These are phyloP conservation scores for Coriolopsis trogii DNA, from an alignment of 1,284 basidiomycete genomes.

Conservation along the genomic window DNA sequence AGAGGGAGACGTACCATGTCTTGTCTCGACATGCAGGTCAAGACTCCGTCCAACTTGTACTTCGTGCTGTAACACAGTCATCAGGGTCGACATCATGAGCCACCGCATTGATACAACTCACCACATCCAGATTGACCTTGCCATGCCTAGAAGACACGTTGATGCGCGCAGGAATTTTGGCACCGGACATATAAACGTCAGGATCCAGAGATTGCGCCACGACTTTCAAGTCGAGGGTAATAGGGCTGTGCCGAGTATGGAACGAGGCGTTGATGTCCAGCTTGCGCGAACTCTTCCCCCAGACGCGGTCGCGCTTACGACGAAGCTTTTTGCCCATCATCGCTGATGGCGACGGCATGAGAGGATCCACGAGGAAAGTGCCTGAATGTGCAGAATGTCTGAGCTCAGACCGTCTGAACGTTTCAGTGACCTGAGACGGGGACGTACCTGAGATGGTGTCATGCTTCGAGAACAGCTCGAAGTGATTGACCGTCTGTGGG, in stretches of 20 bases:
- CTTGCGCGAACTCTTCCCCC: constrained; percentile 9
- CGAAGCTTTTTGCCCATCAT: not conserved
- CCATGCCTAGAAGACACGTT: constrained; percentile 29
- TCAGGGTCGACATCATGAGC: not conserved
- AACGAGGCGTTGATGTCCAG: constrained; percentile 31
- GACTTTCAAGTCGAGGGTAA: constrained; percentile 25
- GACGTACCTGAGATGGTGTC: constrained; percentile 21
- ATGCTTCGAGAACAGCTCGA: constrained; percentile 24
- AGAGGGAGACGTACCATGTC: constrained; percentile 22
- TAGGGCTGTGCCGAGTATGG: constrained; percentile 30
- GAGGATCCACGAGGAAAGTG: constrained; percentile 23
- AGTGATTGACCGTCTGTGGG: constrained; percentile 24
- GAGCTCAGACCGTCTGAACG: not conserved
- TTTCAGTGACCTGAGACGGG: not conserved
- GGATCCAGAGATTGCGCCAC: too few relatives aligned
- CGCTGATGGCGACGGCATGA: constrained; percentile 8
- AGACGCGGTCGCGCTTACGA: constrained; percentile 8
- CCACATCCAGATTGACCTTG: constrained; percentile 29
- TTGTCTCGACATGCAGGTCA: constrained; percentile 30
- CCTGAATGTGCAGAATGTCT: constrained; percentile 2
- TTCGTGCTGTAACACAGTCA: constrained; percentile 20
- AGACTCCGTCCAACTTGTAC: constrained; percentile 29
- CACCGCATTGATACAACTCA: too few relatives aligned
- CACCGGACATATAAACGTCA: not conserved
- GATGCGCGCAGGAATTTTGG: constrained; percentile 22